Conservation (phyloP, 169 alveolate species). For the Eimeria sp. region DNA sequence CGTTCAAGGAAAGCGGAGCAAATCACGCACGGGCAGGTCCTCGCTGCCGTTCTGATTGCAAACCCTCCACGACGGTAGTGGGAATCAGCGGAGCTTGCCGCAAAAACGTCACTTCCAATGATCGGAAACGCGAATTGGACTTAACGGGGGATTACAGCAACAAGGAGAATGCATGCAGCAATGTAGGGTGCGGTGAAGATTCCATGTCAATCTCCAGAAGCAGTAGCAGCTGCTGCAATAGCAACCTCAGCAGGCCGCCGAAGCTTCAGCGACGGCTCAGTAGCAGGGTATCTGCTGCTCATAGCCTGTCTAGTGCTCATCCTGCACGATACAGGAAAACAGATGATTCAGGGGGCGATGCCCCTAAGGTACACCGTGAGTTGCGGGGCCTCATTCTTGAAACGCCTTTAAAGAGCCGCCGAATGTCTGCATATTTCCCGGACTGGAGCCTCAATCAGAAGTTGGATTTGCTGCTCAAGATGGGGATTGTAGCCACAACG, state of each 20-base stretch:
- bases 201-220: not conserved
- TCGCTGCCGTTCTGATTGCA: conserved; percentile 51
- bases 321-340: not conserved
- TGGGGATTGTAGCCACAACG: conserved; percentile 64
- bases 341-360: conserved; percentile 38
- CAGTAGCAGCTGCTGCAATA: not conserved
- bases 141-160: not conserved
- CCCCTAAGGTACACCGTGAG: conserved; percentile 50
- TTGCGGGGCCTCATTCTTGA: conserved; percentile 24
- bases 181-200: not conserved
- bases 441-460: conserved; percentile 61
- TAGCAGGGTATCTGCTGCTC: not conserved
- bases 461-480: conserved; percentile 58
- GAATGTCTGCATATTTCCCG: conserved; percentile 50
- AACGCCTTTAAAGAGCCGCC: conserved; percentile 62
- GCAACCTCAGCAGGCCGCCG: not conserved
- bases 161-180: not conserved
- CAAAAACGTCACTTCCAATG: not conserved
- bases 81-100: not conserved
- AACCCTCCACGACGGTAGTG: not conserved
- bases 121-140: conserved; percentile 25
- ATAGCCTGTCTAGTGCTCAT: not conserved
- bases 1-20: not conserved
- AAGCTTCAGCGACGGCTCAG: conserved; percentile 38
- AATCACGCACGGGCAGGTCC: conserved; percentile 18